Percentiles rank a stretch among this genome's conserved stretches.
Evolutionary conservation across 352 stramenopile species (phyloP).

Genomic region (Pythium chondricola): DNA sequence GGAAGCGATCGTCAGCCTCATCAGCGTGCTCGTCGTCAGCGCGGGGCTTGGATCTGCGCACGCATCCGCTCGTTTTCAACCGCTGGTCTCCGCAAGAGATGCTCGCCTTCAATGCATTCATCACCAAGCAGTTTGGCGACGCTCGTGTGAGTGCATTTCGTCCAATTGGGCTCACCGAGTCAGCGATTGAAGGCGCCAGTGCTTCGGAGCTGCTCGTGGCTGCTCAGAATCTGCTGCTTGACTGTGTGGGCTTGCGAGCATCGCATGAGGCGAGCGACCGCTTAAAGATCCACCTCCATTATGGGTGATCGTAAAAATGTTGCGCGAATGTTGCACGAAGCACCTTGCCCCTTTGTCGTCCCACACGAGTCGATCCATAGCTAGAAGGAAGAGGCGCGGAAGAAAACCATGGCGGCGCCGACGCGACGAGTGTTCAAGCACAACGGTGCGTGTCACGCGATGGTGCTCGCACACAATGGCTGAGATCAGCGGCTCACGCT

Average conservation of each 20-base stretch:
- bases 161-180: conserved; percentile 57
- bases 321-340: conserved; percentile 30
- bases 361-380: not conserved
- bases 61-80: conserved; percentile 42
- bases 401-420: conserved; percentile 26
- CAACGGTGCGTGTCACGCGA: conserved; percentile 26
- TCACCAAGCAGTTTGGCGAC: conserved; percentile 57
- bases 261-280: conserved; percentile 41
- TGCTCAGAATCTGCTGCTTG: conserved; percentile 61
- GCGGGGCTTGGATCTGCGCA: conserved; percentile 5
- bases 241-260: conserved; percentile 37
- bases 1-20: conserved; percentile 5
- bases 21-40: not conserved
- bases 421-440: conserved; percentile 64
- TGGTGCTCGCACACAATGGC: no score
- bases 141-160: conserved; percentile 49
- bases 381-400: not conserved
- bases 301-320: conserved; percentile 33
- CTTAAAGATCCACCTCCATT: conserved; percentile 74
- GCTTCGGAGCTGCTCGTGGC: conserved; percentile 43
- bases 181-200: conserved; percentile 40
- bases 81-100: conserved; percentile 44
- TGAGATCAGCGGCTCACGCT: not conserved
- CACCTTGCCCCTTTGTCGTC: no score
- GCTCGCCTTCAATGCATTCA: conserved; percentile 34